Percentiles rank a stretch among this genome's conserved stretches.
Evolutionary conservation across 2,329 filamentous ascomycete genomes (phyloP).

Genomic region (Remersonia thermophila): DNA sequence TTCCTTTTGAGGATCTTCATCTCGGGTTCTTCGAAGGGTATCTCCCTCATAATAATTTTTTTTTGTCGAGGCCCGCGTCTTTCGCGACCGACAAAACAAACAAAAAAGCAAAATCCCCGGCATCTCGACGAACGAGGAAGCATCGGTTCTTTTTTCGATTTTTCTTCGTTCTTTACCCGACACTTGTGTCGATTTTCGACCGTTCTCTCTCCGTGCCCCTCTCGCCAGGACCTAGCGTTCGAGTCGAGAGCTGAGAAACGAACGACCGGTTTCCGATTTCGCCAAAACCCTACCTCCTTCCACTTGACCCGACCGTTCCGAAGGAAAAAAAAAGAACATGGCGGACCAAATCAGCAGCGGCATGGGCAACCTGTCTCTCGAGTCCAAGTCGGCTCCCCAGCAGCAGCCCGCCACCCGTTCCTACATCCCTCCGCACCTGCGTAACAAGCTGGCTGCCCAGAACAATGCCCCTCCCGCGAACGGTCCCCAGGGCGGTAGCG

Average conservation of each 20-base stretch:
- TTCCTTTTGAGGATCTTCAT: slow-evolving; percentile 32
- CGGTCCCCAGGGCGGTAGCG: slow-evolving; percentile 1
- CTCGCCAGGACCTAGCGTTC: slow-evolving; percentile 20
- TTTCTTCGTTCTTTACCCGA: slow-evolving; percentile 9
- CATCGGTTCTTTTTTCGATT: too few species aligned
- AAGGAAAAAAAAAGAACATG: too few species aligned
- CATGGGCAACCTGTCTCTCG: slow-evolving; percentile 62
- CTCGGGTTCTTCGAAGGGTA: slow-evolving; percentile 29
- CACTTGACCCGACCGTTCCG: too few species aligned
- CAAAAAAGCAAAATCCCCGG: not conserved
- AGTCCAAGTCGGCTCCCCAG: slow-evolving; percentile 15
- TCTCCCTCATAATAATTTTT: slow-evolving; percentile 18
- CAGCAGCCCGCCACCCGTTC: slow-evolving; percentile 40
- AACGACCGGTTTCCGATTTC: slow-evolving; percentile 1
- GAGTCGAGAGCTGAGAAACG: slow-evolving; percentile 16
- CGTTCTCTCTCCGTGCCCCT: slow-evolving; percentile 12
- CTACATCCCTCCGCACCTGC: slow-evolving; percentile 80
- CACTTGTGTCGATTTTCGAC: slow-evolving; percentile 5
- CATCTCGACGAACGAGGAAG: not conserved
- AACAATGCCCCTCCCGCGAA: slow-evolving; percentile 23
- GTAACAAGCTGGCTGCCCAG: slow-evolving; percentile 38
- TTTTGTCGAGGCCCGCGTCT: slow-evolving; percentile 10
- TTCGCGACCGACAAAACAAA: too few species aligned
- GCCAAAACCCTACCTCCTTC: not conserved
- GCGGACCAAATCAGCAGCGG: slow-evolving; percentile 62